Conservation (phyloP, 441 rosid species). For the Adansonia rubrostipa region DNA sequence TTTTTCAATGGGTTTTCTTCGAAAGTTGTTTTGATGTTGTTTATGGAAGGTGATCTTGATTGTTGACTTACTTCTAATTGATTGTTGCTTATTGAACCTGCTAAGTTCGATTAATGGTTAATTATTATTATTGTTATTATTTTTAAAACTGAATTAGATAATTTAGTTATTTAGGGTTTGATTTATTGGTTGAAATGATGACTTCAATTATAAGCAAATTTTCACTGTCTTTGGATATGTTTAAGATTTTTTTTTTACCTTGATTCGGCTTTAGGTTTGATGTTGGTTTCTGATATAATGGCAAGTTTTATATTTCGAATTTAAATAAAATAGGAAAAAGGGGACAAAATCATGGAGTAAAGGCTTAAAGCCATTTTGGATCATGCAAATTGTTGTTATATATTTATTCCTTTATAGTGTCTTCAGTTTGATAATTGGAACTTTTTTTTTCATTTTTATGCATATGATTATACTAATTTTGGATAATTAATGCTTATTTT, state of each 20-base stretch:
- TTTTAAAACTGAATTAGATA: background rate
- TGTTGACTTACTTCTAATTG: background rate
- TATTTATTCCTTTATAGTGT: background rate
- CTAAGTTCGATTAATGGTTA: background rate
- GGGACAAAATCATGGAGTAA: background rate
- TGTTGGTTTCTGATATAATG: background rate
- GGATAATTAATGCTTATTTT: background rate
- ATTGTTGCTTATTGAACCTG: conserved; percentile 6
- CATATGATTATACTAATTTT: conserved; percentile 1
- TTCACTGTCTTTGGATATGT: background rate
- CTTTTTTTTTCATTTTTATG: background rate
- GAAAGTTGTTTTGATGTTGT: conserved; percentile 11
- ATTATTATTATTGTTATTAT: background rate
- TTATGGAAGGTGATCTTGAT: conserved; percentile 7
- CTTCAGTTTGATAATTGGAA: background rate
- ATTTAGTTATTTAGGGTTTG: conserved; percentile 4
- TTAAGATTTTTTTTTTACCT: background rate
- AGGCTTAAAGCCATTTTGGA: background rate
- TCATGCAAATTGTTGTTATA: background rate
- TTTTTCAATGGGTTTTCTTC: conserved; percentile 7
- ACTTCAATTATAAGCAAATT: background rate
- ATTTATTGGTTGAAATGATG: conserved; percentile 1
- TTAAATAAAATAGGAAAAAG: background rate
- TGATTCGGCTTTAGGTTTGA: background rate
- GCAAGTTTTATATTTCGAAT: background rate